Base-by-base conservation (phyloP, 257 asterid genomes). In the Haberlea rhodopensis region DNA sequence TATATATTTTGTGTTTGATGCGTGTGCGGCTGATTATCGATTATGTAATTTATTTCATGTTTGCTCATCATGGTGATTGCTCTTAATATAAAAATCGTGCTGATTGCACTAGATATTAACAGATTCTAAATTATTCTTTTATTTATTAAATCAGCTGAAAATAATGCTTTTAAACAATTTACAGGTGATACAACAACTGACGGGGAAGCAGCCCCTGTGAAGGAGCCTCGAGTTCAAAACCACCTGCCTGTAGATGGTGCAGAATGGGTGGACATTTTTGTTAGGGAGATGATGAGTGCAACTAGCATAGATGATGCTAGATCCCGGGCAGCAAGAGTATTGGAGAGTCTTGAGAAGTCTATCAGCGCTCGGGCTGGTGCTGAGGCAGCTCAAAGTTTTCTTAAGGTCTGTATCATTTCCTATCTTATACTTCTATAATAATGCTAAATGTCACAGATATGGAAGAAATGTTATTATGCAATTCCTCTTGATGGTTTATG, bases 191-290 rank as follows among this genome's bases (percentile, higher is more conserved):
- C 58, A 24, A 59, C 73, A 15, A 4, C 71, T 57, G 77, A 40
- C 31, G 81, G 22, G 19, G 70, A 37, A 59, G 69, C 75, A 51
- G 57, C 53, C 62, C 75, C 78, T 64, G 20, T 40, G 9, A 37
- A 68, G 72, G 87, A 73, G 65, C 74, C 80, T 76, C 67, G 63
- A 20, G 54, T 51, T 58, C 82, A 76, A 53, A 63, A 62, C 28
- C 71, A 79, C 63, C 66, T 74, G 66, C 90, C 91, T n/a, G 74
- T 10, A 52, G 82, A 80, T 71, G 98, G 98, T 67, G 82, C 83
- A 0, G 87, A 81, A 56, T 88, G 96, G 96, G 94, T 88, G 57
- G 90, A 91, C 69, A 71, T 86, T 53, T 51, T 91, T 62, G 90
- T 91, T 65, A 75, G 56, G 54, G 95, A 91, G 82, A 82, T 91